Base-by-base conservation (phyloP, 2,329 filamentous ascomycete genomes). In the Ophiostoma tasmaniense region DNA sequence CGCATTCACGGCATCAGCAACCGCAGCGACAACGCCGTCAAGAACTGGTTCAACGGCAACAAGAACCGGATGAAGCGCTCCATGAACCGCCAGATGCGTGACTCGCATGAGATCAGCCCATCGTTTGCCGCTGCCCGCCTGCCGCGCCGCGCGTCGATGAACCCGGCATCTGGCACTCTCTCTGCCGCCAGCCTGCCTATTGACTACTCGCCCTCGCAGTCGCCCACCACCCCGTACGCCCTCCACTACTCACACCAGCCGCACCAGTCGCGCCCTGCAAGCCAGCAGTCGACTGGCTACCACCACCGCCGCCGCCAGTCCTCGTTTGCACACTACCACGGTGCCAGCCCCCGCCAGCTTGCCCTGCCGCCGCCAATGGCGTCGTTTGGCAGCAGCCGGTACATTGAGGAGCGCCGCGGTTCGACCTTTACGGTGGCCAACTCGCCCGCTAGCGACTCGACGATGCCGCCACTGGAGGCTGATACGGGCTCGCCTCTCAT, bases 1-100 rank as follows among this genome's bases (percentile, higher is more conserved):
- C 85, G 45, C 6, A 20, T 13, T 2, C 10, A 25, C 3, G 35
- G 30, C 37, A 52, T 64, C 37, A 20, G 89, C 68, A 92, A 92
- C 73, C 89, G 93, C 75, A 96, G 93, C 78, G 93, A 97, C 81
- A 97, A 97, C 76, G 90, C 92, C 35, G 92, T 97, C 72, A 97
- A 97, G 86, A 97, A 97, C 79, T 97, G 93, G 92, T 97, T 91
- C 91, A 97, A 97, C 77, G 93, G 93, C 66, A 91, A 90, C 77
- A 90, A 93, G 84, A 97, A 97, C 80, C 87, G 93, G 75, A 85
- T 90, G 75, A 84, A 82, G 75, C 81, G 88, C 73, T 77, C 82
- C 67, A 76, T 80, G 71, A 78, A 81, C 50, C 77, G 77, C 5
- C 20, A 50, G 25, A n/a, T 50, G 50, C 20, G 45, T 20, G 52